phyloP scores from a whole-genome alignment of 2,329 filamentous ascomycete genomes.

The Colletotrichum lupini region DNA sequence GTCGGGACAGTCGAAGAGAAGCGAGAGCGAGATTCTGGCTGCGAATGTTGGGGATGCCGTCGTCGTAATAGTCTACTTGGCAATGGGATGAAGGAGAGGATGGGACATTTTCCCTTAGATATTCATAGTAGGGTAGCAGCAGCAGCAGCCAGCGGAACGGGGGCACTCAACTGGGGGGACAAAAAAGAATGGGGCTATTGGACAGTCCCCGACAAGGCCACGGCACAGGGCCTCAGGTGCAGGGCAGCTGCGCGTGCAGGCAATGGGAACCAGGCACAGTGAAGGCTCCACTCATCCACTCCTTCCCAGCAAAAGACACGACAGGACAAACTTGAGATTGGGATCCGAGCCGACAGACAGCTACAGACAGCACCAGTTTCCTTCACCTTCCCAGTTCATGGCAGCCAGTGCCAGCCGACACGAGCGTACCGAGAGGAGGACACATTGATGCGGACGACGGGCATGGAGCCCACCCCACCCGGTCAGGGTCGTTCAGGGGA shows the following conservation, averaged over 20 bases:
- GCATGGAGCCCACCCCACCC: conserved; percentile 9
- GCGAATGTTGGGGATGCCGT: conserved; percentile 31
- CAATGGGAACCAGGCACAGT: conserved; percentile 2
- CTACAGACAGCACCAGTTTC: neutral
- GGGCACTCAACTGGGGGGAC: conserved; percentile 4
- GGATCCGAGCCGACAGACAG: conserved; percentile 15
- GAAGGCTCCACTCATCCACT: conserved; percentile 15
- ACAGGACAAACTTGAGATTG: conserved; percentile 14
- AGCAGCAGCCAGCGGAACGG: conserved; percentile 3
- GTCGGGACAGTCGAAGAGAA: conserved; percentile 25
- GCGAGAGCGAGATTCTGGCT: conserved; percentile 2
- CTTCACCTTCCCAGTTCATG: neutral
- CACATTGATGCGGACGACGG: conserved; percentile 16
- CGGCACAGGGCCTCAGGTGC: conserved; percentile 2
- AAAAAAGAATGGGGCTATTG: conserved; percentile 12
- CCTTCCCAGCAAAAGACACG: conserved; percentile 12
- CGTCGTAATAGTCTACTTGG: conserved; percentile 35
- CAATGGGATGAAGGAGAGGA: conserved; percentile 34
- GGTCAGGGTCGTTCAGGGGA: conserved; percentile 31
- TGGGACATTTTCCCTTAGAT: conserved; percentile 31
- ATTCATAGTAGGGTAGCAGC: conserved; percentile 26
- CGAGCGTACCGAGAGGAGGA: neutral
- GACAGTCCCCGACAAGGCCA: conserved; percentile 22
- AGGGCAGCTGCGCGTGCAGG: neutral
- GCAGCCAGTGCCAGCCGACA: conserved; percentile 6